Conservation (phyloP, 2,329 filamentous ascomycete species). For the Rutstroemia sydowiana region DNA sequence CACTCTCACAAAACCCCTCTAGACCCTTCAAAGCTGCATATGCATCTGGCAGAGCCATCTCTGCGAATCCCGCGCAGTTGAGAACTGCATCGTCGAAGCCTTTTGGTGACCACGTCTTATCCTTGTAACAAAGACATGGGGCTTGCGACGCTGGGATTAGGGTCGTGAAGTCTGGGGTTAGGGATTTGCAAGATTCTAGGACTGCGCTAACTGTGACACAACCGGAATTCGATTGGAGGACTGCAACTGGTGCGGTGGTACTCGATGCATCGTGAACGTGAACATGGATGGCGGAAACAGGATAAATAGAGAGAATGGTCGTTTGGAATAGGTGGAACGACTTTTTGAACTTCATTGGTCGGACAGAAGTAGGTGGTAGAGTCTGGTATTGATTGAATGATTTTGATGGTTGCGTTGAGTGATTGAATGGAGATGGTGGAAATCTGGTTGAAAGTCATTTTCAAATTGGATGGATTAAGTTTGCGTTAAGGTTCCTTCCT, state of each 20-base stretch:
- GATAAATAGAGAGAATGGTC: no score
- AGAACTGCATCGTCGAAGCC: slow-evolving; percentile 21
- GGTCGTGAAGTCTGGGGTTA: slow-evolving; percentile 19
- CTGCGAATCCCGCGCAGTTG: slow-evolving; percentile 20
- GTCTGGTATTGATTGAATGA: no score
- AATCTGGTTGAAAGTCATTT: no score
- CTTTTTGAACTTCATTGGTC: no score
- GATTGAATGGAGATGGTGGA: no score
- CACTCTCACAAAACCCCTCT: slow-evolving; percentile 14
- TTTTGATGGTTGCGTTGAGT: no score
- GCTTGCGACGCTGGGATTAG: slow-evolving; percentile 20
- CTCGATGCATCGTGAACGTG: no score
- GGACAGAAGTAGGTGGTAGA: no score
- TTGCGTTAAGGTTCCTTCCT: no score
- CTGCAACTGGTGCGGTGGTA: slow-evolving; percentile 1
- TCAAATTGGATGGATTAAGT: no score
- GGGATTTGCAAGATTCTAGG: slow-evolving; percentile 19
- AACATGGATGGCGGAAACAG: no score
- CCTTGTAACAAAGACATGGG: slow-evolving; percentile 25
- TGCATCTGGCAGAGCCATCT: slow-evolving; percentile 9
- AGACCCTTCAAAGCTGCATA: slow-evolving; percentile 16
- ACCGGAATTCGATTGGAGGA: slow-evolving; percentile 14
- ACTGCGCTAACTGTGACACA: slow-evolving; percentile 18
- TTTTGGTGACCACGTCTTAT: slow-evolving; percentile 17
- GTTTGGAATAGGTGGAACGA: no score